phyloP scores from a whole-genome alignment of 2,329 filamentous ascomycete species.

The Colletotrichum phormii region DNA sequence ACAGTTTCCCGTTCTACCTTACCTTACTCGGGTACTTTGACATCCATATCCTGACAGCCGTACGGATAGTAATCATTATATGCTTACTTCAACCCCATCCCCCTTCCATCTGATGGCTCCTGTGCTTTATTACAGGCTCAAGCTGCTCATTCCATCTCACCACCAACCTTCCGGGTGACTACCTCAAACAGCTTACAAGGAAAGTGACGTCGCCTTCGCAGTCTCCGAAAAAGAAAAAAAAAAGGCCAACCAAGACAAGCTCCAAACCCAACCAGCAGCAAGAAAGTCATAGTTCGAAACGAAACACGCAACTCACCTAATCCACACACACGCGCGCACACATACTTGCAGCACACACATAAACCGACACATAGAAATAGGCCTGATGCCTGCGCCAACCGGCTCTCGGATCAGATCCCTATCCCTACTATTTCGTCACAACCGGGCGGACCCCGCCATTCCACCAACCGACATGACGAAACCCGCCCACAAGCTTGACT shows the following conservation, averaged over 20 bases:
- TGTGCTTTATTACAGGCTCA: constrained; percentile 2
- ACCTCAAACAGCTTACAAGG: not conserved
- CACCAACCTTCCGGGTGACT: not conserved
- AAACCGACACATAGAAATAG: not conserved
- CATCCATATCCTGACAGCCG: not conserved
- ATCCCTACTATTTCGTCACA: constrained; percentile 24
- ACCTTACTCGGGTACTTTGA: not conserved
- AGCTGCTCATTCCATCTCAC: not conserved
- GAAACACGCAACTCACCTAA: not conserved
- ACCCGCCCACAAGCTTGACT: constrained; percentile 11
- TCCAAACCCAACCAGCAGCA: not conserved
- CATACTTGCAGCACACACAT: not conserved
- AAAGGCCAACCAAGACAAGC: too few species aligned
- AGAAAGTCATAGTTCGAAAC: not conserved
- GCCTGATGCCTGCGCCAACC: constrained; percentile 28
- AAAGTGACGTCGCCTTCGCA: not conserved
- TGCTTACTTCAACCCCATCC: not conserved
- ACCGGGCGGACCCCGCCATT: constrained; percentile 17
- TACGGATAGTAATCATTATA: not conserved
- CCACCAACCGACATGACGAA: constrained; percentile 30
- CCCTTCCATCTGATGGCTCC: not conserved
- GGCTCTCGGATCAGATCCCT: constrained; percentile 30
- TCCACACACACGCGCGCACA: not conserved
- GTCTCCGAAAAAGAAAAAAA: not conserved
- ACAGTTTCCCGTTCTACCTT: not conserved